Percentiles rank a stretch among this genome's conserved stretches.
These are phyloP conservation scores for Corchorus olitorius DNA, from an alignment of 345 rosid genomes.

Conservation along the genomic window DNA sequence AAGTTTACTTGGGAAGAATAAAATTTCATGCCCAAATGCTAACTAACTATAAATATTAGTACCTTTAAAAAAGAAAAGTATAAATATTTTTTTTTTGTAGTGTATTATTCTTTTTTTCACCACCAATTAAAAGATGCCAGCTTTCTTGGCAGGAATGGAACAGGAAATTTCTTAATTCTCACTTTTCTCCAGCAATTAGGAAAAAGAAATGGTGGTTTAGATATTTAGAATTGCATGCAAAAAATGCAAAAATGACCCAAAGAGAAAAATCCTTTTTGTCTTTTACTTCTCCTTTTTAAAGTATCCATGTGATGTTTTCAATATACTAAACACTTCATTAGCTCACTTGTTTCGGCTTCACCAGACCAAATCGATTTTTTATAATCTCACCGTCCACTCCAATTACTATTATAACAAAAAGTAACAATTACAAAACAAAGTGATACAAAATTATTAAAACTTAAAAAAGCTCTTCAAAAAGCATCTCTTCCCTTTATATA, in stretches of 20 bases:
- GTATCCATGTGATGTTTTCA: conserved; percentile 50
- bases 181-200: not conserved
- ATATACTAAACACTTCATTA: conserved; percentile 38
- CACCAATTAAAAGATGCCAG: not conserved
- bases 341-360: conserved; percentile 40
- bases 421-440: not conserved
- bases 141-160: not conserved
- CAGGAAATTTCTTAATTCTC: not conserved
- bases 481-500: conserved; percentile 31
- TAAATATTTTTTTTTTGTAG: too few relatives aligned
- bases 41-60: not conserved
- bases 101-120: not conserved
- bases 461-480: conserved; percentile 1
- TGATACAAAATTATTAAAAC: not conserved
- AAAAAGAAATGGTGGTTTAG: not conserved
- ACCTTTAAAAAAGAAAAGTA: not conserved
- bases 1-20: not conserved
- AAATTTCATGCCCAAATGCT: not conserved
- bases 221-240: conserved; percentile 1
- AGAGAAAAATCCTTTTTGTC: not conserved
- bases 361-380: conserved; percentile 32
- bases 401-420: conserved; percentile 19
- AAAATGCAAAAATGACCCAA: not conserved
- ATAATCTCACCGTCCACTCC: conserved; percentile 44
- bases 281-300: conserved; percentile 11